Evolutionary conservation across 2,329 filamentous ascomycete species (phyloP).

Genomic region (Boeremia lycopersici): DNA sequence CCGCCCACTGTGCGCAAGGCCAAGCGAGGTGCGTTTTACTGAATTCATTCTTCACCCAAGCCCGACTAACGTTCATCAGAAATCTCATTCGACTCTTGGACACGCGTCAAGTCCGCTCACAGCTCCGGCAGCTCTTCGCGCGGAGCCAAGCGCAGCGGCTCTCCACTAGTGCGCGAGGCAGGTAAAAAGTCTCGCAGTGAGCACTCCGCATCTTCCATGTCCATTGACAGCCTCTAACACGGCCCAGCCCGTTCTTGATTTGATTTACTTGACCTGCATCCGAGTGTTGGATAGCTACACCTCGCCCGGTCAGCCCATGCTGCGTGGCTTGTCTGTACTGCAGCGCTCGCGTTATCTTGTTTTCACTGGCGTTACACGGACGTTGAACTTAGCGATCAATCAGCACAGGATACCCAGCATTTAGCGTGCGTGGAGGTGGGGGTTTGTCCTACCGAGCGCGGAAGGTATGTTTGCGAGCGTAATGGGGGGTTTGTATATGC

Average conservation of each 20-base stretch:
- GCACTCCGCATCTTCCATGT: slow-evolving; percentile 28
- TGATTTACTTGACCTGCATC: background rate
- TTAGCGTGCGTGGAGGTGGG: slow-evolving; percentile 7
- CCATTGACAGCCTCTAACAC: slow-evolving; percentile 35
- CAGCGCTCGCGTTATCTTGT: background rate
- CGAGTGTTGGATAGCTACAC: background rate
- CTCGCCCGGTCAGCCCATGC: background rate
- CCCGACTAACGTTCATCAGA: slow-evolving; percentile 23
- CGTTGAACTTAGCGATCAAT: slow-evolving; percentile 9
- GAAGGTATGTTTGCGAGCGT: background rate
- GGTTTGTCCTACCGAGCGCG: slow-evolving; percentile 4
- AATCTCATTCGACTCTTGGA: slow-evolving; percentile 68
- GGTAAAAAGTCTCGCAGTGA: slow-evolving; percentile 34
- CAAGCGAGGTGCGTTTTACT: slow-evolving; percentile 60
- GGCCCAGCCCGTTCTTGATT: slow-evolving; percentile 24
- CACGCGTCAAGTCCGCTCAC: slow-evolving; percentile 62
- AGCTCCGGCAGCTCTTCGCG: slow-evolving; percentile 46
- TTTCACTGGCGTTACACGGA: slow-evolving; percentile 8
- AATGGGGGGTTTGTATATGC: background rate
- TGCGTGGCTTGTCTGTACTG: background rate
- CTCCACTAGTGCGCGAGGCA: slow-evolving; percentile 33
- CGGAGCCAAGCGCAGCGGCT: slow-evolving; percentile 46
- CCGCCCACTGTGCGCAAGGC: slow-evolving; percentile 67
- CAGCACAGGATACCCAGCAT: slow-evolving; percentile 14
- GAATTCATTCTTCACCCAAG: background rate